phyloP scores from a whole-genome alignment of 163 green algal species.

The Prototheca wickerhamii region DNA sequence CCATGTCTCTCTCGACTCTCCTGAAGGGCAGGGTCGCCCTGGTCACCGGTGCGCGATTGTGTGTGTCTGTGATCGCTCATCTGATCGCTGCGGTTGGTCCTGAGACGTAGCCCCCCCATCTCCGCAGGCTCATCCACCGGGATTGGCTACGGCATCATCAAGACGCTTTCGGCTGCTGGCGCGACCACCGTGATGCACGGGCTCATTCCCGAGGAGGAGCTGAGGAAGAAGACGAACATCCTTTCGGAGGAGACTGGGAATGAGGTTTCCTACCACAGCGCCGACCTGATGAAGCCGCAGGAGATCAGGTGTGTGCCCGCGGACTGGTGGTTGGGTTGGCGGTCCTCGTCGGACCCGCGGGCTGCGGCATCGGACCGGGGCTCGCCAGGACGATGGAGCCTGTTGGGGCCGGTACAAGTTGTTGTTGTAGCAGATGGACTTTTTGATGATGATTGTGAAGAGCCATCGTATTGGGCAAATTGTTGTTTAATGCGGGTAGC shows the following conservation, averaged over 20 bases:
- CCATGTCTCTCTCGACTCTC: constrained; percentile 3
- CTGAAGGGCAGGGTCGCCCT: constrained; percentile 15
- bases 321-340: not conserved
- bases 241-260: constrained; percentile 30
- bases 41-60: constrained; percentile 11
- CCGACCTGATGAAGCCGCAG: constrained; percentile 42
- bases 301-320: constrained; percentile 32
- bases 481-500: too few species aligned
- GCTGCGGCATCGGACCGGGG: too few species aligned
- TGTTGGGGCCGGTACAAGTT: too few species aligned
- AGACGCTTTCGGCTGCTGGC: constrained; percentile 46
- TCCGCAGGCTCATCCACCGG: constrained; percentile 50
- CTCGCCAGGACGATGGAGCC: too few species aligned
- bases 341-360: not conserved
- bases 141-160: constrained; percentile 61
- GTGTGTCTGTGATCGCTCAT: not conserved
- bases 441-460: too few species aligned
- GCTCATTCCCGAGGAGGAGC: constrained; percentile 31
- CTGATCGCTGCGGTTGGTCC: not conserved
- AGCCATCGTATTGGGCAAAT: too few species aligned
- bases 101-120: not conserved
- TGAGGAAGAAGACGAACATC: constrained; percentile 14
- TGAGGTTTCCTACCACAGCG: constrained; percentile 16
- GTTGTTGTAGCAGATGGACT: too few species aligned
- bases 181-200: constrained; percentile 67